Percentiles rank a stretch among this genome's conserved stretches.
Evolutionary conservation across 208 protist genomes (phyloP).

Genomic region (Trypanosoma melophagium): DNA sequence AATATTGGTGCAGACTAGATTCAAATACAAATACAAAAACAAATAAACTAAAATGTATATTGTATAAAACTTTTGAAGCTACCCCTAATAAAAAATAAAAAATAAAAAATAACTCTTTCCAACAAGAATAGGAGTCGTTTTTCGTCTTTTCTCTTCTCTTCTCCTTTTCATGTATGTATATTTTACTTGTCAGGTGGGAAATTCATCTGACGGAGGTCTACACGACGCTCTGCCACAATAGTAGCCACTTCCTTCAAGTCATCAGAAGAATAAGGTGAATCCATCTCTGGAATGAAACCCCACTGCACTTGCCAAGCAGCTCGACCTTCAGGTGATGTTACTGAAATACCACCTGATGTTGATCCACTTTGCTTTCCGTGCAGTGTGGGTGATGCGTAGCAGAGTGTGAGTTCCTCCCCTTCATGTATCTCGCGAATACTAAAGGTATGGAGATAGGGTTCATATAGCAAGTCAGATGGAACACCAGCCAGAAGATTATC

Average conservation of each 20-base stretch:
- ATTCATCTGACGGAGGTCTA: slow-evolving; percentile 42
- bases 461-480: slow-evolving; percentile 49
- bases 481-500: slow-evolving; percentile 90
- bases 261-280: slow-evolving; percentile 56
- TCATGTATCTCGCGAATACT: slow-evolving; percentile 63
- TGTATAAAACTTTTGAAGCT: background rate
- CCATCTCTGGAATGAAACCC: slow-evolving; percentile 71
- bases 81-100: slow-evolving; percentile 1
- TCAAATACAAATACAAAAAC: background rate
- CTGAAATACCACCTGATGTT: slow-evolving; percentile 22
- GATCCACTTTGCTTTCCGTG: slow-evolving; percentile 19
- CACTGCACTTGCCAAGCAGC: slow-evolving; percentile 75
- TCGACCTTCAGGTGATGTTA: slow-evolving; percentile 50
- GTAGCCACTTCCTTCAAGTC: slow-evolving; percentile 71
- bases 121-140: slow-evolving; percentile 3
- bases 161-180: background rate
- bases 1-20: background rate
- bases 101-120: slow-evolving; percentile 19
- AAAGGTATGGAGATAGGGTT: slow-evolving; percentile 80
- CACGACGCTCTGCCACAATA: slow-evolving; percentile 73
- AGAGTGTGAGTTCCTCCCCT: slow-evolving; percentile 76
- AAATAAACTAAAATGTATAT: background rate
- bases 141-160: slow-evolving; percentile 14
- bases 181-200: slow-evolving; percentile 22
- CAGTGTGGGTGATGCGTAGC: slow-evolving; percentile 58